These are phyloP conservation scores for Ophiostoma quercus DNA, from an alignment of 2,329 filamentous ascomycete genomes.

Conservation along the genomic window DNA sequence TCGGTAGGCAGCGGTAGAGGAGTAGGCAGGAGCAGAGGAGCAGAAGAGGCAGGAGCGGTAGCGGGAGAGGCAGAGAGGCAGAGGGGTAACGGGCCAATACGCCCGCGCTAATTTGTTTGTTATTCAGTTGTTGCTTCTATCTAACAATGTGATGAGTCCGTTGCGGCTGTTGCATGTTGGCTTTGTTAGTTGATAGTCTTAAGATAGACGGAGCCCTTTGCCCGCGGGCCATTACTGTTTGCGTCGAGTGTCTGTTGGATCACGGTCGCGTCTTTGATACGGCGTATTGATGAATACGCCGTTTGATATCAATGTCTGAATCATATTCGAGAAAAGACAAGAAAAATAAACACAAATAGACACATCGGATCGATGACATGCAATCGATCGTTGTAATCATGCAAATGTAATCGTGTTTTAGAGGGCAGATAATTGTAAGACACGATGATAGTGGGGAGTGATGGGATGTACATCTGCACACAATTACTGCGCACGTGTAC, in stretches of 20 bases:
- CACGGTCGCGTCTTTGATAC: not conserved
- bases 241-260: slow-evolving; percentile 5
- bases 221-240: not conserved
- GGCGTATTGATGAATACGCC: no score
- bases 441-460: not conserved
- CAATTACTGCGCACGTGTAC: not conserved
- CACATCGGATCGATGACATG: not conserved
- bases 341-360: not conserved
- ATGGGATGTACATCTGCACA: not conserved
- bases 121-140: not conserved
- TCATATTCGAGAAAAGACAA: not conserved
- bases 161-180: not conserved
- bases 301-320: no score
- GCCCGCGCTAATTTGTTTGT: slow-evolving; percentile 1
- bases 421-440: not conserved
- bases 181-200: not conserved
- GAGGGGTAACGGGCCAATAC: not conserved
- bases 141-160: not conserved
- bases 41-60: no score
- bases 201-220: not conserved
- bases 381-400: not conserved
- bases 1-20: no score
- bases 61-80: no score
- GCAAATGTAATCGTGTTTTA: not conserved
- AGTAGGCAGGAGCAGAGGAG: no score